Evolutionary conservation across 2,329 filamentous ascomycete genomes (phyloP).

Genomic region (Pseudomassariella vexata): DNA sequence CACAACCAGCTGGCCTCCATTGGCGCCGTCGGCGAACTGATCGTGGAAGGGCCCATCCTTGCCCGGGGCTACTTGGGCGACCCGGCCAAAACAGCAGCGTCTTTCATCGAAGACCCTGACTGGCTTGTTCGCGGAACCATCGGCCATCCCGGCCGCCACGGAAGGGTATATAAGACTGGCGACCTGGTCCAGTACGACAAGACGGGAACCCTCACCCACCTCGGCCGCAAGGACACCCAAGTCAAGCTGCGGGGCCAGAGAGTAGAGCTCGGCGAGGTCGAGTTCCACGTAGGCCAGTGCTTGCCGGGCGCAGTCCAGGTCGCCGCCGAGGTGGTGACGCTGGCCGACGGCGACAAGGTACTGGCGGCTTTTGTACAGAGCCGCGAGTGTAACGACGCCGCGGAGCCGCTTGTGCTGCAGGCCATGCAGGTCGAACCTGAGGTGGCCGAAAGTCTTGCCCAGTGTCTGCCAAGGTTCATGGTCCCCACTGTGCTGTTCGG

Average conservation of each 20-base stretch:
- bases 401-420: too few relatives aligned
- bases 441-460: too few relatives aligned
- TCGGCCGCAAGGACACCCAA: constrained; percentile 8
- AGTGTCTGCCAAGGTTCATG: constrained; percentile 12
- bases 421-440: too few relatives aligned
- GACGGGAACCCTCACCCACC: constrained; percentile 22
- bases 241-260: constrained; percentile 8
- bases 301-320: background rate
- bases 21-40: constrained; percentile 15
- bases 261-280: constrained; percentile 8
- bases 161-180: constrained; percentile 31
- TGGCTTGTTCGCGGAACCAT: constrained; percentile 23
- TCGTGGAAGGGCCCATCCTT: constrained; percentile 29
- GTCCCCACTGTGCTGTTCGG: constrained; percentile 9
- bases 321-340: background rate
- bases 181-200: constrained; percentile 29
- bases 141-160: constrained; percentile 6
- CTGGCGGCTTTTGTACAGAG: too few relatives aligned
- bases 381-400: too few relatives aligned
- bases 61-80: constrained; percentile 39
- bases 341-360: background rate
- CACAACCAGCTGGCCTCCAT: constrained; percentile 10
- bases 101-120: constrained; percentile 32
- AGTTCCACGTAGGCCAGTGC: background rate
- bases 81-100: constrained; percentile 30